Base-by-base conservation (phyloP, 257 asterid genomes). In the Fraxinus quadrangulata region DNA sequence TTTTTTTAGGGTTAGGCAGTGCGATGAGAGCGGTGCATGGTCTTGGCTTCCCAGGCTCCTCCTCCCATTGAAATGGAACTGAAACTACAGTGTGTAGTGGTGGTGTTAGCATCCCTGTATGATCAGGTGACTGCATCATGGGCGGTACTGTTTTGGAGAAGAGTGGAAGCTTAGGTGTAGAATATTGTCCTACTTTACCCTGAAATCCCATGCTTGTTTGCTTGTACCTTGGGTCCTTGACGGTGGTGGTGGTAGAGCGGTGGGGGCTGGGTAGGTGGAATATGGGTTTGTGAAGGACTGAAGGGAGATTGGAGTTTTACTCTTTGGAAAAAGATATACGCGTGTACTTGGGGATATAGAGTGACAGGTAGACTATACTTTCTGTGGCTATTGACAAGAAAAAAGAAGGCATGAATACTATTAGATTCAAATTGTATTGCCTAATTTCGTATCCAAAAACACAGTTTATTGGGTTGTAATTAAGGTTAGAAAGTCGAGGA, bases 41-140 rank as follows among this genome's bases (percentile, higher is more conserved):
- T 47, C 91, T 87, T 36, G 97, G 97, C 81, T 89, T 93, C 0
- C 96, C 97, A 13, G 98, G 98, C 36, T 84, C 80, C 56, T 90
- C 91, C 59, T 93, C 98, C 98, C 98, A 93, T 63, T 82, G 83
- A 84, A 93, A 93, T 6, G 98, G 98, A 31, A 91, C 82, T 2
- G 98, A 84, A 8, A 88, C 94, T 19, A 78, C 69, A 47, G 85
- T 75, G 76, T 73, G 88, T 4, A 87, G 71, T 0, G 96, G 97
- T 19, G 94, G 93, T 1, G 97, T 86, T 12, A 83, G 85, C 77
- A 74, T 79, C 0, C 90, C 87, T 34, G 92, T 73, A 65, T 76
- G 90, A n/a, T 88, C 86, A 11, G 96, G 90, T 3, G 97, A 89
- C 2, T 40, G 79, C 59, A 21, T 33, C 33, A 34, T 24, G 65